These are phyloP conservation scores for Annona squamosa DNA, from an alignment of 164 flowering plant genomes.

Conservation along the genomic window DNA sequence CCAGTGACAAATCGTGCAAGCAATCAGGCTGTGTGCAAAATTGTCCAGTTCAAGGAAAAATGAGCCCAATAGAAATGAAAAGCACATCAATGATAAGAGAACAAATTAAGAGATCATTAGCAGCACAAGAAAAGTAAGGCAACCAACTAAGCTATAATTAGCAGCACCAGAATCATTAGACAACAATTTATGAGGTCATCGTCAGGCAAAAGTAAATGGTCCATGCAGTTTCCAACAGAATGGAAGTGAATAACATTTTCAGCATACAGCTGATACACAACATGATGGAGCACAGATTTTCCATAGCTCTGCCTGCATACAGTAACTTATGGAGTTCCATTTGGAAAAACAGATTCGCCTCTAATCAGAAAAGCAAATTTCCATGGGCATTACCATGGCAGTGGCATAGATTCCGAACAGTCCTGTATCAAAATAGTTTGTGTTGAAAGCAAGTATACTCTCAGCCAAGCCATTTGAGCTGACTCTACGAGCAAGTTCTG, in stretches of 20 bases:
- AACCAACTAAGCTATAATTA: neutral
- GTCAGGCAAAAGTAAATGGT: neutral
- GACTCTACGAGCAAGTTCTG: constrained; percentile 67
- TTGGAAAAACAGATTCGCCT: neutral
- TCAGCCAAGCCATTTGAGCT: constrained; percentile 44
- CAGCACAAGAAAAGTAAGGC: neutral
- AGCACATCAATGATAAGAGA: neutral
- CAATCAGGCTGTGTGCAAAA: constrained; percentile 14
- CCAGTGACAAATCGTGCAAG: constrained; percentile 13
- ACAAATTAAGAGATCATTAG: neutral
- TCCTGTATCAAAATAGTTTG: constrained; percentile 16
- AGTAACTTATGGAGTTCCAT: neutral
- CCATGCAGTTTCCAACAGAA: neutral
- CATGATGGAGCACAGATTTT: neutral
- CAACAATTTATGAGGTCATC: neutral
- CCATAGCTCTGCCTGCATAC: neutral
- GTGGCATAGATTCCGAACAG: constrained; percentile 15
- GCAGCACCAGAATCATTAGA: neutral
- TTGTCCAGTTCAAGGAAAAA: neutral
- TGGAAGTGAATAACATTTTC: neutral
- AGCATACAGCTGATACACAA: neutral
- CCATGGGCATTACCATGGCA: constrained; percentile 7
- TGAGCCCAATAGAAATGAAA: no score
- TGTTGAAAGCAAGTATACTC: constrained; percentile 19
- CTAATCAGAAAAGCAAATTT: neutral